These are phyloP conservation scores for Nicotiana knightiana DNA, from an alignment of 257 asterid genomes.

Conservation along the genomic window DNA sequence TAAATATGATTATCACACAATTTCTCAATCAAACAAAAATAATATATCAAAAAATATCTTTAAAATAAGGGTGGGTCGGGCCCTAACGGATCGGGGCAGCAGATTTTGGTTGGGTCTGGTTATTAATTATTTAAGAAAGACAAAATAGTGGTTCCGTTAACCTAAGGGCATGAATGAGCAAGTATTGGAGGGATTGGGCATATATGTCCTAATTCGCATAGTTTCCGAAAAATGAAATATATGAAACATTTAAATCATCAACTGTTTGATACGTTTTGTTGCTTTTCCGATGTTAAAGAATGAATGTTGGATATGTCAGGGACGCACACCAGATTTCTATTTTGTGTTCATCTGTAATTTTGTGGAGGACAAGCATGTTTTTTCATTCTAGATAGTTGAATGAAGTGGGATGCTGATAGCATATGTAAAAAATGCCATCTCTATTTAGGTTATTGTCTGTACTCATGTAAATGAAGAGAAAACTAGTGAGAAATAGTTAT, in stretches of 20 bases:
- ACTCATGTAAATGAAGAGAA: background rate
- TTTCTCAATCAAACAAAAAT: no score
- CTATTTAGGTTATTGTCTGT: background rate
- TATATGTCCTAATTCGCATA: no score
- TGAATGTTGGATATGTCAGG: background rate
- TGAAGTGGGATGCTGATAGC: background rate
- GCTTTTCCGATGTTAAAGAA: slow-evolving; percentile 5
- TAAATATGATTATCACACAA: no score
- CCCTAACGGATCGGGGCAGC: no score
- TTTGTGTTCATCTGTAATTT: background rate
- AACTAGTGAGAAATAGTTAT: background rate
- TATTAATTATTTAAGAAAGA: no score
- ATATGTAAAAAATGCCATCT: background rate
- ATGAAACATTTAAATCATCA: background rate
- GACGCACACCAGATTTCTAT: background rate
- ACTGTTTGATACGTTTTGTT: background rate
- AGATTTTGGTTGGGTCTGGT: no score
- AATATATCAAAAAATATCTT: no score
- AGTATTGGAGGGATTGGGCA: no score
- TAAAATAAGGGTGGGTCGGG: no score
- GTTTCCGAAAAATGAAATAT: background rate
- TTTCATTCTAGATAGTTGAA: background rate
- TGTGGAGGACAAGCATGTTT: background rate
- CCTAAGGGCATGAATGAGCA: no score
- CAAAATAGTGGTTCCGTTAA: no score